These are phyloP conservation scores for Teunomyces kruisii DNA, from an alignment of 805 yeast species.

Conservation along the genomic window DNA sequence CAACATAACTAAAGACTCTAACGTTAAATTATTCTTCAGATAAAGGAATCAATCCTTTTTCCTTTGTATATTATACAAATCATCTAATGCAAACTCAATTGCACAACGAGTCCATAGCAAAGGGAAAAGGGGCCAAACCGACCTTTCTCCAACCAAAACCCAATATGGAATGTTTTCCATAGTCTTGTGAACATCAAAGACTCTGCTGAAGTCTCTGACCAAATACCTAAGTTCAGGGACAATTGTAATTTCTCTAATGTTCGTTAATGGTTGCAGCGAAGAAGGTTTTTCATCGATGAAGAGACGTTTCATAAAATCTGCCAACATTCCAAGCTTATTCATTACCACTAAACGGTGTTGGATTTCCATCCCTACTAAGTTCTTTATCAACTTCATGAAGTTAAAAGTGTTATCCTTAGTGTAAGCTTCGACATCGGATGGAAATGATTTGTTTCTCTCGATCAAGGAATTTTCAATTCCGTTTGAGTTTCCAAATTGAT, in stretches of 20 bases:
- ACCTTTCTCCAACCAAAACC: conserved; percentile 85
- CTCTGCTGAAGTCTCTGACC: conserved; percentile 67
- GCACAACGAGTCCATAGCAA: conserved; percentile 84
- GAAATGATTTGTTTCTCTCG: conserved; percentile 33
- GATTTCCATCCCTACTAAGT: conserved; percentile 69
- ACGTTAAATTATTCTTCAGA: conserved; percentile 45
- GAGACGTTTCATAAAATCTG: conserved; percentile 67
- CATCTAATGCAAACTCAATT: conserved; percentile 85
- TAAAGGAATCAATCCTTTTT: conserved; percentile 25
- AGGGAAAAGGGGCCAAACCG: conserved; percentile 91
- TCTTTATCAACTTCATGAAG: conserved; percentile 40
- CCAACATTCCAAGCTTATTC: conserved; percentile 73
- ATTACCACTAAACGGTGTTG: conserved; percentile 81
- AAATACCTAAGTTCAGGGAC: conserved; percentile 82
- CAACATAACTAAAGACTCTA: conserved; percentile 54
- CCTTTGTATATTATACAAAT: conserved; percentile 53
- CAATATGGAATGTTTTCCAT: conserved; percentile 80
- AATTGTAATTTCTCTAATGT: conserved; percentile 74
- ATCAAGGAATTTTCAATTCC: conserved; percentile 7
- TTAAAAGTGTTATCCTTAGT: conserved; percentile 35
- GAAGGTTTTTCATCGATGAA: conserved; percentile 79
- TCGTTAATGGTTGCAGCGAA: conserved; percentile 66
- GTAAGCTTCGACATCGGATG: conserved; percentile 30
- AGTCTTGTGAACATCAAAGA: conserved; percentile 72
- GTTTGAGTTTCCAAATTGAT: background rate